Evolutionary conservation across 2,329 filamentous ascomycete species (phyloP).

Genomic region (Acrocalymma vagum): DNA sequence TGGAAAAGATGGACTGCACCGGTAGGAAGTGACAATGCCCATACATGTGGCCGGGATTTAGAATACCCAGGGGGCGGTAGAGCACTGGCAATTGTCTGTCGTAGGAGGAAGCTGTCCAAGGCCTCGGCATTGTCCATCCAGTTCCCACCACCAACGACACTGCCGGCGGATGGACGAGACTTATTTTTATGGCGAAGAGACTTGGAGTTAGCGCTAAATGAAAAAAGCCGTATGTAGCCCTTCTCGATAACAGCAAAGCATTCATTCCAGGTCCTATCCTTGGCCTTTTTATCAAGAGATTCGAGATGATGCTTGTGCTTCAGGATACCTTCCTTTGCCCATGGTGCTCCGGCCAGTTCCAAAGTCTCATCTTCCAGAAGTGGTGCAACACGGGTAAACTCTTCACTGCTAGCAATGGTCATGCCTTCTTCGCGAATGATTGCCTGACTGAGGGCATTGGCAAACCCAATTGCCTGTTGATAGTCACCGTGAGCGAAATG

Average conservation of each 20-base stretch:
- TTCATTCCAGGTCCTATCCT: slow-evolving; percentile 93
- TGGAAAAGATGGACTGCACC: slow-evolving; percentile 98
- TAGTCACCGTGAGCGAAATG: slow-evolving; percentile 80
- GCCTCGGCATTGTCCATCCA: slow-evolving; percentile 98
- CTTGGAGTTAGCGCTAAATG: slow-evolving; percentile 82
- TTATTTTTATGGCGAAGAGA: slow-evolving; percentile 74
- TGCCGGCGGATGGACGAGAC: slow-evolving; percentile 63
- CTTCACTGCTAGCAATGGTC: slow-evolving; percentile 62
- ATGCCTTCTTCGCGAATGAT: slow-evolving; percentile 89
- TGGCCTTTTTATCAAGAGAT: slow-evolving; percentile 87
- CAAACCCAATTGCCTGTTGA: slow-evolving; percentile 96
- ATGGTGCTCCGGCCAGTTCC: slow-evolving; percentile 91
- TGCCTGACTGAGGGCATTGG: slow-evolving; percentile 93
- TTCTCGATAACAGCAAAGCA: slow-evolving; percentile 97
- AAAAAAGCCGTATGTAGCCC: slow-evolving; percentile 92
- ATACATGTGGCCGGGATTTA: slow-evolving; percentile 88
- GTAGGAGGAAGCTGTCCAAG: slow-evolving; percentile 84
- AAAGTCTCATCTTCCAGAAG: slow-evolving; percentile 92
- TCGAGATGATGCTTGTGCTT: slow-evolving; percentile 98
- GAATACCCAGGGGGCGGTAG: slow-evolving; percentile 94
- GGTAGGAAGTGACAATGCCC: slow-evolving; percentile 89
- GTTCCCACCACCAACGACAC: slow-evolving; percentile 90
- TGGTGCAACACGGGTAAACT: slow-evolving; percentile 67
- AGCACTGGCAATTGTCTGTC: slow-evolving; percentile 90
- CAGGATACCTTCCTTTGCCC: slow-evolving; percentile 96